Base-by-base conservation (phyloP, 768 basidiomycete species). In the Termitomyces sp. region DNA sequence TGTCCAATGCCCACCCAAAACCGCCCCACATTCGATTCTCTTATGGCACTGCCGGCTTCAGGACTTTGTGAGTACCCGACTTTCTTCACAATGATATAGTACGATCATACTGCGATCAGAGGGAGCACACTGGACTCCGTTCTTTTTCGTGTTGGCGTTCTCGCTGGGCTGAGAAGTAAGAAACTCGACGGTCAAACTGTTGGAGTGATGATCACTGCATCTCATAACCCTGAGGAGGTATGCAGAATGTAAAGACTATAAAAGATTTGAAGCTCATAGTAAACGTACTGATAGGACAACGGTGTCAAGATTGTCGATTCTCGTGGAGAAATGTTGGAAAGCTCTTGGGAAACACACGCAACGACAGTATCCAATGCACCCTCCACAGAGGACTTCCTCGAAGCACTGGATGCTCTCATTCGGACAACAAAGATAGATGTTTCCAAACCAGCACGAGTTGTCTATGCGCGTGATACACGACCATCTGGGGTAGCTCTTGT, bases 261-360 rank as follows among this genome's bases (percentile, higher is more conserved):
- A 57, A 32, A 40, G 19, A 53, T 53, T 17, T 47, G 58, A 59
- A 23, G 55, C n/a, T 1, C 37, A 39, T 54, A 45, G 56, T n/a
- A 16, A 42, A 25, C 11, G n/a, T 30, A 32, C 8, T 30, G 19
- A 21, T 66, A 97, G 94, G 97, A 99, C 70, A 99, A 99, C 69
- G 97, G 97, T 28, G 97, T 98, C 61, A 99, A 99, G 73, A 82
- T 99, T 39, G 94, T 99, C 39, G 97, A 99, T 73, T 93, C 97
- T 21, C 86, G 84, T 14, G 97, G 97, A 21, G 96, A 99, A 71
- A 99, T 99, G 97, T 80, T 99, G 10, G 91, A 97, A 67, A 76
- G 88, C 2, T 80, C 89, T 39, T 99, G 97, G 97, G 97, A 99
- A 70, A 66, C 67, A 1, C 83, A 95, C 68, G 94, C 95, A 5